Evolutionary conservation across 805 yeast species (phyloP), one percentile per base, ranked within the genome.

Genomic region (Torulaspora quercuum): DNA sequence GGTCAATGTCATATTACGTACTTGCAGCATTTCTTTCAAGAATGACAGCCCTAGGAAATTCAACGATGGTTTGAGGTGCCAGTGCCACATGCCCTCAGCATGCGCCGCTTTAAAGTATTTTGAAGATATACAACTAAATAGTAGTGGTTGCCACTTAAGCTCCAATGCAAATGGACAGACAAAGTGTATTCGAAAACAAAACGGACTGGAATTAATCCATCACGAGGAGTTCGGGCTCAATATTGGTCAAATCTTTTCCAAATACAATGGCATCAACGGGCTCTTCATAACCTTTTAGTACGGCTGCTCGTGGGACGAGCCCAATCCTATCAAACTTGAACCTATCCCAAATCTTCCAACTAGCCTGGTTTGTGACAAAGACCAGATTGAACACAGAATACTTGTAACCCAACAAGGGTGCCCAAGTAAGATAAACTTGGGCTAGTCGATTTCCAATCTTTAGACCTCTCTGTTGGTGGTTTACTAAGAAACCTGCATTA

Each of bases 331-430:
- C 82, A 49, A 88, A 89, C 2, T 95, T 94, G 16, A 89, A 68
- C 1, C 67, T 49, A 33, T 88, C 95, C 97, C 97, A 89, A 36
- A 84, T 81, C 50, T 65, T 71, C 50, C 69, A 57, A 50, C 95
- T 83, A 3, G 88, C 95, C 3, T 63, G 65, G 55, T 89, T 89
- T 2, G 88, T 79, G 33, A 70, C 92, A 55, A 81, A 89, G 0
- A 89, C 97, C 33, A 89, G 68, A 59, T 89, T 89, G 69, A 84
- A 89, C 9, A 89, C 90, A 5, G 90, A 80, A 52, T 85, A 85
- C 5, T 71, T 75, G 61, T 81, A 89, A 0, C 95, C 95, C 20
- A 89, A 62, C 33, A 69, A 52, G 0, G 94, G 89, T 0, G 92
- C 96, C 76, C 81, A 78, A 33, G 63, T 55, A 29, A 87, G 55